Percentiles rank a stretch among this genome's conserved stretches.
Conservation (phyloP, 2,329 filamentous ascomycete species). For the Alternaria sp. region DNA sequence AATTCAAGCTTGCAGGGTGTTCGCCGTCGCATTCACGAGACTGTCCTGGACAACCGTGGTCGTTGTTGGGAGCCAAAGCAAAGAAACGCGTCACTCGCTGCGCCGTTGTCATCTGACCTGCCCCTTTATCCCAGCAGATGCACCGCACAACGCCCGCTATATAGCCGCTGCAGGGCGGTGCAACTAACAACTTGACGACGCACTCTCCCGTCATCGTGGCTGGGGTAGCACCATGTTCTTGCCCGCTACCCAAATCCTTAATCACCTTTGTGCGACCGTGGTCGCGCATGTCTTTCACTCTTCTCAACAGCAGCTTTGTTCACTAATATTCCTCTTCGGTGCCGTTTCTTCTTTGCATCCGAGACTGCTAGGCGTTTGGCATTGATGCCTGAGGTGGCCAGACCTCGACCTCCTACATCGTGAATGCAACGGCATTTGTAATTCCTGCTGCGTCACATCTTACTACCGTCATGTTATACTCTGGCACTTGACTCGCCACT, state of each 20-base stretch:
- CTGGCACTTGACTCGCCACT: not conserved
- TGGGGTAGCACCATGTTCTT: conserved; percentile 34
- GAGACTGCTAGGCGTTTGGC: conserved; percentile 42
- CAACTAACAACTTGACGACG: conserved; percentile 4
- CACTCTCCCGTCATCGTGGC: conserved; percentile 32
- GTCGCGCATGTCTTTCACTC: not conserved
- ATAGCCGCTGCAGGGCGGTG: conserved; percentile 11
- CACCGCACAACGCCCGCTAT: not conserved
- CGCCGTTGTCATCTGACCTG: not conserved
- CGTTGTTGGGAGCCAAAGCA: not conserved
- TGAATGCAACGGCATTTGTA: not conserved
- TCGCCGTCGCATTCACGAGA: not conserved
- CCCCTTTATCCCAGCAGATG: not conserved
- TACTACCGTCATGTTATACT: not conserved
- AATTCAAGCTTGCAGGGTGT: conserved; percentile 2
- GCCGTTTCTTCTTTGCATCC: conserved; percentile 16
- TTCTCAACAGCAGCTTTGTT: not conserved
- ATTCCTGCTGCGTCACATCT: not conserved
- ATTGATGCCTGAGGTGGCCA: conserved; percentile 23
- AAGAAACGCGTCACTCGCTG: not conserved
- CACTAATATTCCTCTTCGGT: not conserved
- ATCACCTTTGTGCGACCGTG: conserved; percentile 7
- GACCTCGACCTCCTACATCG: not conserved
- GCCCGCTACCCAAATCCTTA: conserved; percentile 6
- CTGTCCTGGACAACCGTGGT: not conserved